Percentiles rank a stretch among this genome's conserved stretches.
These are phyloP conservation scores for Phialocephala sp. DNA, from an alignment of 2,329 filamentous ascomycete species.

Conservation along the genomic window DNA sequence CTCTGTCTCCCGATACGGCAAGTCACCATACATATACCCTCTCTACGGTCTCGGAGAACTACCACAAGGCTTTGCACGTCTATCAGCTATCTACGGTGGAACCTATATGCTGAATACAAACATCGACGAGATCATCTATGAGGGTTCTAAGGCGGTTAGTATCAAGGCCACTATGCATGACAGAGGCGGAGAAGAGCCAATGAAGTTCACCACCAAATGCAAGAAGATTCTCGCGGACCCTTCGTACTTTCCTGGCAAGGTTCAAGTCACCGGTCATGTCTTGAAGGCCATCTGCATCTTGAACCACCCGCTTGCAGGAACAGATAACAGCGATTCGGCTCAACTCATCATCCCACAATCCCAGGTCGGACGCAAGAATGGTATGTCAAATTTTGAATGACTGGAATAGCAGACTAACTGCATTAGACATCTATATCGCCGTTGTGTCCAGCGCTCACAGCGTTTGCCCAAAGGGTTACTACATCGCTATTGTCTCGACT, in stretches of 20 bases:
- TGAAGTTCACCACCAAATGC: constrained; percentile 96
- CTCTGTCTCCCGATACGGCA: constrained; percentile 96
- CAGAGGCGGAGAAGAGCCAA: constrained; percentile 73
- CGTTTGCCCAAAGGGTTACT: constrained; percentile 98
- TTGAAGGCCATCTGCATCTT: constrained; percentile 97
- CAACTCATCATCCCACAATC: constrained; percentile 98
- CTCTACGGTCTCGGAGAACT: constrained; percentile 97
- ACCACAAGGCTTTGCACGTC: constrained; percentile 94
- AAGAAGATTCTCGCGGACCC: constrained; percentile 96
- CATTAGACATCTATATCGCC: constrained; percentile 90
- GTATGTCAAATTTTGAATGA: constrained; percentile 49
- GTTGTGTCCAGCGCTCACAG: constrained; percentile 96
- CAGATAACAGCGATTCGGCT: constrained; percentile 84
- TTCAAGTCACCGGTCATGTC: constrained; percentile 84
- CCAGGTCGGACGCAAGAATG: constrained; percentile 95
- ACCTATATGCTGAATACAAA: constrained; percentile 99
- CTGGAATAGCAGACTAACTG: constrained; percentile 22
- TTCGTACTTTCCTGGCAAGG: constrained; percentile 93
- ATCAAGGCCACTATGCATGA: constrained; percentile 97
- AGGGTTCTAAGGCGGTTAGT: constrained; percentile 83
- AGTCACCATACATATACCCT: constrained; percentile 99
- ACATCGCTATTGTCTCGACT: constrained; percentile 97
- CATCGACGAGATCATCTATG: constrained; percentile 88
- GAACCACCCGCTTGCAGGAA: constrained; percentile 91
- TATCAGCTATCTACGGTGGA: constrained; percentile 97